Evolutionary conservation across 768 basidiomycete genomes (phyloP), one percentile per base, ranked within the genome.

Genomic region (Leccinum pellstonianum): DNA sequence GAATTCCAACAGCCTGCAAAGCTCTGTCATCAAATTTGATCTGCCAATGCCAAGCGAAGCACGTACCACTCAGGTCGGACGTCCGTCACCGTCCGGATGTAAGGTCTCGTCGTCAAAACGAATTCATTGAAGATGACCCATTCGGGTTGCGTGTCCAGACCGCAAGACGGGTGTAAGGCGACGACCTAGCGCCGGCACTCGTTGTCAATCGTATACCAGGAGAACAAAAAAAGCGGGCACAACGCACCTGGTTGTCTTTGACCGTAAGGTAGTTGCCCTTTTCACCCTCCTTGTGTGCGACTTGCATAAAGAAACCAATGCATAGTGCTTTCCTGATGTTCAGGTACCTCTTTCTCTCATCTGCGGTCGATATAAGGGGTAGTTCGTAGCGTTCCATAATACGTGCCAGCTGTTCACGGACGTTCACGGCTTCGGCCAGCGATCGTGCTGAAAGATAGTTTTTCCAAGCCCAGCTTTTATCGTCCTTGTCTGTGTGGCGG

Each of bases 281-380:
- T 71, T 93, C 92, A 3, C 93, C 92, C 70, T 95, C 94, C 72
- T 92, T 91, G 74, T 97, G 94, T 7, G 95, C 97, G 12, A 93
- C 86, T 71, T 98, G 96, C 96, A 97, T 98, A 77, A 98, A 99
- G 81, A 91, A 99, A 2, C 95, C 97, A 65, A 88, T 90, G 5
- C 91, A 89, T 21, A 98, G 79, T 0, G 90, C 89, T 73, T 87
- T 87, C 27, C 93, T 84, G 57, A 98, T 87, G 64, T 87, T 88
- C 55, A 77, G 62, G 72, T 84, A 89, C 63, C 89, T 83, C 69
- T 87, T 90, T 68, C 79, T 81, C 66, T 90, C 84, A 64, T 94
- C 89, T 29, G 72, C 73, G 2, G 84, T 80, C 8, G 87, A 86
- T 27, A 94, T 73, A 21, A 95, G 72, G 29, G 90, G 88, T 35